Conservation (phyloP, 2,329 filamentous ascomycete genomes). For the Bipolaris cookei region DNA sequence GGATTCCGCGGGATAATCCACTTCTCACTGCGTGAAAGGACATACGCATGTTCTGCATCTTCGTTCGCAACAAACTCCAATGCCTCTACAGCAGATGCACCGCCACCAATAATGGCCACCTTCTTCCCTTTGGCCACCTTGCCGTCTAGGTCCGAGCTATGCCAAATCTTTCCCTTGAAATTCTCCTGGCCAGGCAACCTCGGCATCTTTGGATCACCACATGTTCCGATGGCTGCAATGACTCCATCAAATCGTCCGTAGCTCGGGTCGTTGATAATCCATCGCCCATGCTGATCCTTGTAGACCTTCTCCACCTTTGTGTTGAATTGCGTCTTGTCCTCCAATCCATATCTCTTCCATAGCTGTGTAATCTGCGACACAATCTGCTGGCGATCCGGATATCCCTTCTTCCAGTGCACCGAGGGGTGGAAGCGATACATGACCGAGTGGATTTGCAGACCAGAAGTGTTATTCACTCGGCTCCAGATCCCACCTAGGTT, state of each 20-base stretch:
- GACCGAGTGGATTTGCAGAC: conserved; percentile 81
- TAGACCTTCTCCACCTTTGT: conserved; percentile 72
- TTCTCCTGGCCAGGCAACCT: conserved; percentile 71
- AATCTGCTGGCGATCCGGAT: conserved; percentile 78
- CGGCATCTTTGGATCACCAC: conserved; percentile 77
- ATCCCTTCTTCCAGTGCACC: conserved; percentile 75
- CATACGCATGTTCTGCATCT: conserved; percentile 70
- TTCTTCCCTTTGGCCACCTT: conserved; percentile 76
- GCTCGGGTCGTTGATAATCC: conserved; percentile 76
- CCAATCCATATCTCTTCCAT: conserved; percentile 76
- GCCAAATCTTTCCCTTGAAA: conserved; percentile 75
- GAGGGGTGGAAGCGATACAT: conserved; percentile 91
- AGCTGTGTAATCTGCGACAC: conserved; percentile 72
- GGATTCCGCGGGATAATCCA: conserved; percentile 87
- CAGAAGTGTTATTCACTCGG: conserved; percentile 80
- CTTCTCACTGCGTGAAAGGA: conserved; percentile 80
- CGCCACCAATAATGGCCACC: conserved; percentile 77
- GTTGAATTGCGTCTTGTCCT: conserved; percentile 74
- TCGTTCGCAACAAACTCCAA: conserved; percentile 76
- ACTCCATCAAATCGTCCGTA: conserved; percentile 79
- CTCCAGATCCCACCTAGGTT: conserved; percentile 82
- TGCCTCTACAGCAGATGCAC: conserved; percentile 81
- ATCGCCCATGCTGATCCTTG: conserved; percentile 70
- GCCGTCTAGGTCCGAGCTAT: conserved; percentile 77
- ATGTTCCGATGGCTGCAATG: conserved; percentile 79